Base-by-base conservation (phyloP, 2,329 filamentous ascomycete species). In the Talaromyces sp. region DNA sequence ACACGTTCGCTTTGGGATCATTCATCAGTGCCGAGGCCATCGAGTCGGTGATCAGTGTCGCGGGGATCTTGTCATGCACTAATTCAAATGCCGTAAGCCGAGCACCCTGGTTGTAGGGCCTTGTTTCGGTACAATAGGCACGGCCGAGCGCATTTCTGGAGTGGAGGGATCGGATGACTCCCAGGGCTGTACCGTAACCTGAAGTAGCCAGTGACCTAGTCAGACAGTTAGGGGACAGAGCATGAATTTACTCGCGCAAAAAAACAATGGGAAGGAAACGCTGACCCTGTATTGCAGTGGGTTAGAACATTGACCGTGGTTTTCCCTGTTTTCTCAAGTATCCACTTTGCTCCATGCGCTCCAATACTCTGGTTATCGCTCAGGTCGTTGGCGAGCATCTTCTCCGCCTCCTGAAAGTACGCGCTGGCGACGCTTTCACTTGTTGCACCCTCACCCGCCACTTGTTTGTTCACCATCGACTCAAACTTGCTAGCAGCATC, bases 81-180 rank as follows among this genome's bases (percentile, higher is more conserved):
- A 99, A 85, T 78, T 99, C 95, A 74, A 96, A 99, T 8, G 95
- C 92, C 4, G 95, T 99, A 62, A 99, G 81, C 21, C 95, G 87
- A 56, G 93, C 96, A 59, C 95, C 95, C 79, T 99, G 95, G 79
- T 99, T 99, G 78, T 99, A 99, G 0, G 95, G 95, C 35, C 95
- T 85, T 2, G 95, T 99, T 78, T 99, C 95, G 55, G 93, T 96
- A 80, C 93, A 99, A 80, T 91, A 99, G 43, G 92, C 93, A 70
- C 92, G 93, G 64, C 86, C 82, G 26, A 99, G 82, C 7, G 85
- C 80, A 5, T 82, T 80, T 59, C 81, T 81, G 13, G 84, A 77
- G 69, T 90, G 85, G 5, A 99, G 81, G 4, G 90, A 91, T 60
- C 95, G 90, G 67, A 99, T 92, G 56, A 99, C 95, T 24, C 95